A percentile compares a stretch with the other conserved stretches of the same genome.
Conservation (phyloP, 2,329 filamentous ascomycete species). For the Ceratocystis lukuohia region DNA sequence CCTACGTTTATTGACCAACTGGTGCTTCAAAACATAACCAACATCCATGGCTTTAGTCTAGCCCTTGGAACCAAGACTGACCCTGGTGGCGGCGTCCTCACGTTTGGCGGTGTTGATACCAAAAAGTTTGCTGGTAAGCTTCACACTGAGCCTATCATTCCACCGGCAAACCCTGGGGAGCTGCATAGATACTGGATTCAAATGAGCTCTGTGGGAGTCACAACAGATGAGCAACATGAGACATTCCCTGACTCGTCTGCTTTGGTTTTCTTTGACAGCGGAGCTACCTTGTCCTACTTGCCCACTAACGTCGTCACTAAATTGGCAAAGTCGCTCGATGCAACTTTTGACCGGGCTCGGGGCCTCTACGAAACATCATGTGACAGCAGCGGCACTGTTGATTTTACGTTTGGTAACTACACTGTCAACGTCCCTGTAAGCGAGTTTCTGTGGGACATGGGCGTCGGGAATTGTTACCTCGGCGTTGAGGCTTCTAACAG, state of each 20-base stretch:
- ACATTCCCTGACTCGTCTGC: constrained; percentile 26
- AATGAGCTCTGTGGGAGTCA: constrained; percentile 29
- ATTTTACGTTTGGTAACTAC: constrained; percentile 36
- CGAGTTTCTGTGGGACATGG: constrained; percentile 35
- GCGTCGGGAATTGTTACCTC: constrained; percentile 29
- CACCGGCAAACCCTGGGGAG: constrained; percentile 23
- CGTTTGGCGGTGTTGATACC: constrained; percentile 37
- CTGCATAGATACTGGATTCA: constrained; percentile 31
- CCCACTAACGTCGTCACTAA: constrained; percentile 40
- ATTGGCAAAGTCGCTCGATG: constrained; percentile 34
- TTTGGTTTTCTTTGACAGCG: constrained; percentile 48
- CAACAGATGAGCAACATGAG: constrained; percentile 22
- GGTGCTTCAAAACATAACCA: constrained; percentile 23
- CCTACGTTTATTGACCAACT: constrained; percentile 26
- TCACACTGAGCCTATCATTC: constrained; percentile 24
- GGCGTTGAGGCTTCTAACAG: constrained; percentile 34
- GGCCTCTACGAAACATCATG: constrained; percentile 39
- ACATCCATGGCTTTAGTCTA: constrained; percentile 26
- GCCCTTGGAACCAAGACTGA: constrained; percentile 26
- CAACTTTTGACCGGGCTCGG: constrained; percentile 30
- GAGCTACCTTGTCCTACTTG: constrained; percentile 53
- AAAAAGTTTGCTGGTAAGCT: constrained; percentile 32
- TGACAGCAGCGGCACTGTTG: constrained; percentile 29
- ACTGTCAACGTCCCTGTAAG: constrained; percentile 33
- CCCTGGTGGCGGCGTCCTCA: constrained; percentile 24